A percentile compares a stretch with the other conserved stretches of the same genome.
Conservation (phyloP, 345 rosid genomes). For the Arabis hirsuta region DNA sequence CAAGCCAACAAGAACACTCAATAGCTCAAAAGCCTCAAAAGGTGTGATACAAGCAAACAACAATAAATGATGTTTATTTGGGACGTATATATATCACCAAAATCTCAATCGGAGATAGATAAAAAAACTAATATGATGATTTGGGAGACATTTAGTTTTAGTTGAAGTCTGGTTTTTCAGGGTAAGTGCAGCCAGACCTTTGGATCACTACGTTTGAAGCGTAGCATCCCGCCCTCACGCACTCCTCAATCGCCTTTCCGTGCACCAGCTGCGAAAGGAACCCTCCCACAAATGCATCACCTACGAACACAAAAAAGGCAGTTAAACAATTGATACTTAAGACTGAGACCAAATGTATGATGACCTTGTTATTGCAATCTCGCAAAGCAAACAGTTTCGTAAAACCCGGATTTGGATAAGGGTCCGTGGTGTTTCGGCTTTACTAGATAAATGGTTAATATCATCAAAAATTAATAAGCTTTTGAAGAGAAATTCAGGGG, state of each 20-base stretch:
- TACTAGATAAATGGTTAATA: neutral
- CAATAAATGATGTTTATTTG: constrained; percentile 30
- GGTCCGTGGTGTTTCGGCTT: neutral
- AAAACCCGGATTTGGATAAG: neutral
- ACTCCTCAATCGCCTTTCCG: constrained; percentile 73
- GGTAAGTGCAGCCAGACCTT: constrained; percentile 94
- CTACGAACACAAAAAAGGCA: constrained; percentile 38
- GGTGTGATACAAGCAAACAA: constrained; percentile 35
- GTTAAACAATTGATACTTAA: neutral
- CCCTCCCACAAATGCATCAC: constrained; percentile 74
- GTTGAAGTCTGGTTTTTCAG: constrained; percentile 52
- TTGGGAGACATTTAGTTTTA: constrained; percentile 22
- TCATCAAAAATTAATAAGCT: neutral
- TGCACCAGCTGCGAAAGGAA: constrained; percentile 84
- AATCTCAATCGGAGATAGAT: constrained; percentile 5
- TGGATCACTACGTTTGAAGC: constrained; percentile 88
- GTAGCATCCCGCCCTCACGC: constrained; percentile 82
- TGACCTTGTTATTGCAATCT: neutral
- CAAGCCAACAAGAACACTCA: constrained; percentile 16
- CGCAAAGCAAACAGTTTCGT: neutral
- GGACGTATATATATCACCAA: constrained; percentile 21
- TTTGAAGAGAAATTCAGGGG: neutral
- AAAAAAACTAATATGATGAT: constrained; percentile 7
- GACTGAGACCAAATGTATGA: neutral
- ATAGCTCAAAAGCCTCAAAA: constrained; percentile 32